A percentile compares a stretch with the other conserved stretches of the same genome.
These are phyloP conservation scores for Backusella sp. DNA, from an alignment of 192 early-diverging fungal species.

Conservation along the genomic window DNA sequence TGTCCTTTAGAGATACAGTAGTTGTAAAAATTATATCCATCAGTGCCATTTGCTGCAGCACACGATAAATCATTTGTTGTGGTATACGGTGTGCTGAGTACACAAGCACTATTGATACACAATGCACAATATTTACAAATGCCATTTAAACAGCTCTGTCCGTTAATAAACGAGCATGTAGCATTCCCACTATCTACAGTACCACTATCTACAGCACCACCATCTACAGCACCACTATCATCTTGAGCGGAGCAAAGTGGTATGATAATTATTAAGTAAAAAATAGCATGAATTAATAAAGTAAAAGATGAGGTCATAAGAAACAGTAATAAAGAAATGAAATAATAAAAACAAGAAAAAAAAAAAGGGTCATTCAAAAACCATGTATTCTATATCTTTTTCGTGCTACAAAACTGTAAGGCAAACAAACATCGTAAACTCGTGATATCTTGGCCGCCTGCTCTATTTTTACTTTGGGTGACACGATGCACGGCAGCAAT, in stretches of 20 bases:
- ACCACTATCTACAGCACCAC: not conserved
- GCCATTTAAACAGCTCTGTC: slow-evolving; percentile 9
- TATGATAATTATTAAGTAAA: not conserved
- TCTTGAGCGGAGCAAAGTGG: not conserved
- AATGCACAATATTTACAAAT: slow-evolving; percentile 28
- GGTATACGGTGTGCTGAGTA: slow-evolving; percentile 6
- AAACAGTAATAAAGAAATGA: not conserved
- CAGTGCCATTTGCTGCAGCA: not conserved
- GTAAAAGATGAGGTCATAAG: not conserved
- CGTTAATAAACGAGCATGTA: slow-evolving; percentile 13
- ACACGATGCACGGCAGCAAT: not conserved
- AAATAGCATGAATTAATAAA: not conserved
- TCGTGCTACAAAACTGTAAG: not conserved
- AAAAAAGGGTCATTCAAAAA: not conserved
- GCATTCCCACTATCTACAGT: not conserved
- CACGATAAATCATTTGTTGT: not conserved
- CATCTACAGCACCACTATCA: not conserved
- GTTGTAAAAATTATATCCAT: slow-evolving; percentile 15
- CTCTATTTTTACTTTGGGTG: slow-evolving; percentile 2
- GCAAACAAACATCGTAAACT: slow-evolving; percentile 2
- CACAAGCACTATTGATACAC: slow-evolving; percentile 21
- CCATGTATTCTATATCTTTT: not conserved
- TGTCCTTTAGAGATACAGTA: slow-evolving; percentile 24
- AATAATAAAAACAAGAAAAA: not conserved
- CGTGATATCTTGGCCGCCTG: not conserved